phyloP scores from a whole-genome alignment of 1,284 basidiomycete genomes.

The Ustilago curta region DNA sequence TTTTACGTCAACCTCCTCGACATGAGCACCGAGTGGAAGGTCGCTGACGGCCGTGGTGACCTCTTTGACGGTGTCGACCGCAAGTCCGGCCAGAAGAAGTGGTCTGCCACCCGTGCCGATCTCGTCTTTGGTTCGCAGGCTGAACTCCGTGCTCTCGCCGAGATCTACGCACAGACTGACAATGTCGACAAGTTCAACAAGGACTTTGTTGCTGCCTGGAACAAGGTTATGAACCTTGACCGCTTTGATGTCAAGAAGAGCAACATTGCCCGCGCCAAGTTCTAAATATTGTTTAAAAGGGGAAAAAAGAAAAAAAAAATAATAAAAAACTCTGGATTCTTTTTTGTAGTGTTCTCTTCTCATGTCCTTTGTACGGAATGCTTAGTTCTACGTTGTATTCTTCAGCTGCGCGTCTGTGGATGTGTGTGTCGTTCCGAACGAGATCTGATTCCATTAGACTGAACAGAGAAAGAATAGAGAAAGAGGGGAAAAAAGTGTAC shows the following conservation, averaged over 20 bases:
- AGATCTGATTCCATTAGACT: neutral
- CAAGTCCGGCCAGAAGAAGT: conserved; percentile 50
- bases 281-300: no score
- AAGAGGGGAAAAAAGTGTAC: neutral
- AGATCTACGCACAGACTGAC: conserved; percentile 46
- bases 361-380: conserved; percentile 3
- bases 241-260: conserved; percentile 48
- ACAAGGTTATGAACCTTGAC: conserved; percentile 52
- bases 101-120: conserved; percentile 39
- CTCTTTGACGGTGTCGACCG: conserved; percentile 44
- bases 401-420: no score
- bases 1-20: conserved; percentile 48
- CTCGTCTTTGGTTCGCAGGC: conserved; percentile 43
- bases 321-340: neutral
- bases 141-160: conserved; percentile 39
- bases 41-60: conserved; percentile 34
- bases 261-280: conserved; percentile 42
- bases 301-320: no score
- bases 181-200: conserved; percentile 44
- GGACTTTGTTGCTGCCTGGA: conserved; percentile 43
- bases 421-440: neutral
- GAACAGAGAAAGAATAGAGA: no score
- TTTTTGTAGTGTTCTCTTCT: conserved; percentile 6
- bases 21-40: conserved; percentile 50
- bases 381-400: neutral